A percentile compares a stretch with the other conserved stretches of the same genome.
phyloP scores from a whole-genome alignment of 306 rosid genomes.

The Phaseolus lunatus region DNA sequence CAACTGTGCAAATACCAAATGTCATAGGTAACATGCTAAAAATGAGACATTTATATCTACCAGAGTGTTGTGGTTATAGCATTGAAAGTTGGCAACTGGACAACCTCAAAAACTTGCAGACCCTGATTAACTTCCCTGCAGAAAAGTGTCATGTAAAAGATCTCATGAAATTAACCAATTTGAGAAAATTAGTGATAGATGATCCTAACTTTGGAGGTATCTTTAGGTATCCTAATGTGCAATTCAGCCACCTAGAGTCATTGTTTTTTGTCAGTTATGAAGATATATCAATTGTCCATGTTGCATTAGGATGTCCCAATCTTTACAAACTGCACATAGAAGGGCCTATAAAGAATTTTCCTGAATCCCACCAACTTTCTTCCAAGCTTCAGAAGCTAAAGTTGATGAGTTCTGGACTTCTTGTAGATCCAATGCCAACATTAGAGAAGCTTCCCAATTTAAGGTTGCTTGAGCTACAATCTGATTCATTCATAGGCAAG shows the following conservation, averaged over 20 bases:
- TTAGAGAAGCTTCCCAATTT: constrained; percentile 59
- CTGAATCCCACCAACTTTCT: constrained; percentile 36
- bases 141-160: constrained; percentile 48
- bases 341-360: constrained; percentile 43
- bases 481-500: constrained; percentile 45
- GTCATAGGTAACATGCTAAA: constrained; percentile 48
- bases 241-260: constrained; percentile 49
- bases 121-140: constrained; percentile 58
- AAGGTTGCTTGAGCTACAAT: constrained; percentile 50
- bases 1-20: constrained; percentile 55
- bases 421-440: constrained; percentile 48
- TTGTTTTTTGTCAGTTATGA: constrained; percentile 54
- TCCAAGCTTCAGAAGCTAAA: constrained; percentile 54
- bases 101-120: constrained; percentile 54
- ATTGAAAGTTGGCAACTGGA: constrained; percentile 43
- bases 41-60: constrained; percentile 61
- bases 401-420: constrained; percentile 24
- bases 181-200: constrained; percentile 56
- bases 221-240: constrained; percentile 38
- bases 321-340: constrained; percentile 46
- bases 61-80: constrained; percentile 44
- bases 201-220: constrained; percentile 50
- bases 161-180: constrained; percentile 46
- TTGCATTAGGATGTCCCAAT: constrained; percentile 52
- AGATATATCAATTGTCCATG: constrained; percentile 40